Base-by-base conservation (phyloP, 768 basidiomycete species). In the Collybiopsis luxurians region DNA sequence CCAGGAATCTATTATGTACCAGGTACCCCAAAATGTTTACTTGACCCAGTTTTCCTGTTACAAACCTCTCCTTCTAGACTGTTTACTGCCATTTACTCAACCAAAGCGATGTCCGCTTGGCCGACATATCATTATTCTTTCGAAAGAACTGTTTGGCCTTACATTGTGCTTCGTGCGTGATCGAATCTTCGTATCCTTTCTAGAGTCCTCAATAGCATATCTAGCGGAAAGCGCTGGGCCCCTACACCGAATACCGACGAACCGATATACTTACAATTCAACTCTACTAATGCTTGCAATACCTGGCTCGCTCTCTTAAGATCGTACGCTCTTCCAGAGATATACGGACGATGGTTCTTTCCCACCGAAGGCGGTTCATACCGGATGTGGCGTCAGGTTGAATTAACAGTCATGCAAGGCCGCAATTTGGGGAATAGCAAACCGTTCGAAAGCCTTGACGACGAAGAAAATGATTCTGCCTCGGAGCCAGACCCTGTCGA, bases 311-410 rank as follows among this genome's bases (percentile, higher is more conserved):
- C 86, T 23, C 81, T 95, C 50, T 75, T 94, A 55, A 84, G 86
- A 57, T 90, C 92, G 2, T 92, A 89, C 69, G 86, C 93, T 12
- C 79, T 80, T 50, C 87, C 90, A 1, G 92, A 93, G 69, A 82
- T 88, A 54, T 90, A 92, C 65, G 90, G 87, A 31, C 75, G 77
- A 61, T 72, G 78, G 66, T 74, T 78, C 61, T 74, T 75, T 38
- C 76, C 82, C 21, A 64, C 70, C 50, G 85, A 86, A 58, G 89
- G 87, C 42, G 91, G 91, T 6, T 81, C 89, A 11, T 92, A 90
- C 70, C 85, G 92, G 54, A 89, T 94, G 82, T 94, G 90, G 89
- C 80, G 93, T 50, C 88, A 90, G 67, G 78, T 94, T 23, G 84
- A 90, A 60, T 73, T 94, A 24, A 80, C 82, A 28, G 76, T 92